These are phyloP conservation scores for Leonotis leonurus DNA, from an alignment of 257 asterid species.

Conservation along the genomic window DNA sequence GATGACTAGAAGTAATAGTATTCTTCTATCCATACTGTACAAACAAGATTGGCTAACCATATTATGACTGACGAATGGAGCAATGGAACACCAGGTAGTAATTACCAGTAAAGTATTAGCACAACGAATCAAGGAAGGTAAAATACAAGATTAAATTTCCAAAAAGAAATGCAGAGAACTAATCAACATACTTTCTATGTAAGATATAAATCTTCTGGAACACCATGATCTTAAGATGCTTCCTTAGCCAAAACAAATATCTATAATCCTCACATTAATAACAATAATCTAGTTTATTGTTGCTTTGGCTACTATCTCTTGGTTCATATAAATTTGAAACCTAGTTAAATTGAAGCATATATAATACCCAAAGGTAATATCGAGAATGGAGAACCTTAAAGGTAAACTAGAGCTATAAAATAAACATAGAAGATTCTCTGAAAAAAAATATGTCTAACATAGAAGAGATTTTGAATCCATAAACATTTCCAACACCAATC, in stretches of 20 bases:
- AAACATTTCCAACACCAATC: not conserved
- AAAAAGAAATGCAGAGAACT: no score
- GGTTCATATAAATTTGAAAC: not conserved
- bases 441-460: no score
- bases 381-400: not conserved
- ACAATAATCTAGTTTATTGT: not conserved
- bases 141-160: no score
- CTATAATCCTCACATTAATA: no score
- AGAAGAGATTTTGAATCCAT: no score
- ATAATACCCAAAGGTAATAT: not conserved
- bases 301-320: not conserved
- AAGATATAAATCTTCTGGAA: no score
- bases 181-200: no score
- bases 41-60: slow-evolving; percentile 15
- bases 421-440: not conserved
- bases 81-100: not conserved
- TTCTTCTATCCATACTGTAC: slow-evolving; percentile 67
- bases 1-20: slow-evolving; percentile 37
- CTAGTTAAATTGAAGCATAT: not conserved
- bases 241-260: no score
- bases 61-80: not conserved
- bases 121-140: no score
- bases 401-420: not conserved
- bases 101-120: no score
- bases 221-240: no score